A percentile compares a stretch with the other conserved stretches of the same genome.
Evolutionary conservation across 202 grass and related monocot species (phyloP).

Genomic region (Miscanthus sacchariflorus): DNA sequence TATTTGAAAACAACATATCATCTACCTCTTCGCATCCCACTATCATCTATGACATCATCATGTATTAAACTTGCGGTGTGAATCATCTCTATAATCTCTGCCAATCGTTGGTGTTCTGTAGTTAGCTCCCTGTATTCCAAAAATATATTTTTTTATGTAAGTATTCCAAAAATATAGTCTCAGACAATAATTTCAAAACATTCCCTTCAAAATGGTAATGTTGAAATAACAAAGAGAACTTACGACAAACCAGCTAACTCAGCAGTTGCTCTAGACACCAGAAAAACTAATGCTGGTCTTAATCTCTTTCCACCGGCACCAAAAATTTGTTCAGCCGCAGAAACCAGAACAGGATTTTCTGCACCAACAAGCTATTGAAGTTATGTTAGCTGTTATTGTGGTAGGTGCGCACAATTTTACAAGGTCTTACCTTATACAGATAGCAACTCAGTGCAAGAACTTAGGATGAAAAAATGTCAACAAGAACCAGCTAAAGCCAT

Average conservation of each 20-base stretch:
- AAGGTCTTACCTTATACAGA: no score
- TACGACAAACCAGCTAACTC: constrained; percentile 82
- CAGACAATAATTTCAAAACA: background rate
- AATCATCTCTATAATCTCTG: constrained; percentile 99
- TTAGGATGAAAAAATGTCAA: background rate
- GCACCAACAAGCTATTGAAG: constrained; percentile 86
- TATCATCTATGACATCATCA: constrained; percentile 97
- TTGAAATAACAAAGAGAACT: constrained; percentile 45
- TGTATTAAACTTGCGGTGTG: constrained; percentile 99
- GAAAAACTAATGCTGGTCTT: constrained; percentile 96
- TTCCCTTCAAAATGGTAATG: background rate
- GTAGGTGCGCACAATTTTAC: background rate
- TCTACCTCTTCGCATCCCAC: constrained; percentile 90
- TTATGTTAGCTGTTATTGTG: constrained; percentile 47
- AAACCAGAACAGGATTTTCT: constrained; percentile 94
- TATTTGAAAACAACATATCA: background rate
- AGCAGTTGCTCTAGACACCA: constrained; percentile 90
- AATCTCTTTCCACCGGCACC: constrained; percentile 96
- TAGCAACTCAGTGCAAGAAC: no score
- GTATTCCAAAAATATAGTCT: no score
- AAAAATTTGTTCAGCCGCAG: constrained; percentile 92
- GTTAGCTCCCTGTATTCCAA: constrained; percentile 56
- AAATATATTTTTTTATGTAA: no score
- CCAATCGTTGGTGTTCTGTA: constrained; percentile 79
- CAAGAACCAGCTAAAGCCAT: no score